Base-by-base conservation (phyloP, 148 eudicot species). In the Amaranthus hypochondriacus region DNA sequence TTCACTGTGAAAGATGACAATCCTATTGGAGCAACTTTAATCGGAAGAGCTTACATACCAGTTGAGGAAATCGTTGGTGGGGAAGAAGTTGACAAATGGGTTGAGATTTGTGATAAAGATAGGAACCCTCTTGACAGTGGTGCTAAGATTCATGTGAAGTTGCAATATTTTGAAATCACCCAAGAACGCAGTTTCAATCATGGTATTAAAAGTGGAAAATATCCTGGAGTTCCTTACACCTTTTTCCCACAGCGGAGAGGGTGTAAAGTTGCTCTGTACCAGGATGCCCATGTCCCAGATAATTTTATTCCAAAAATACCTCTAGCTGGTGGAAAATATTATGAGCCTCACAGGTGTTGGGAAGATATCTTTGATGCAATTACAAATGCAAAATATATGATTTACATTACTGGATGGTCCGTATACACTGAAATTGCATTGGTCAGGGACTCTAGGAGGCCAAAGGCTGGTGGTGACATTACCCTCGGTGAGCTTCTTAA, bases 321-420 rank as follows among this genome's bases (percentile, higher is more conserved):
- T 48, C 88, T 90, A 58, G 78, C 88, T 47, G 92, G 88, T 48
- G 92, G 89, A 39, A 87, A 80, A 76, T 57, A 78, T 57, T 90
- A 88, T 56, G 92, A 89, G 84, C 88, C 92, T 61, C 88, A 85
- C 68, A 84, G 96, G 73, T 90, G 96, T 59, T 90, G 96, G 96
- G 96, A 90, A 80, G 92, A 90, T 77, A 63, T 90, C 48, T 89
- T 90, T 63, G 96, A 87, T 63, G 96, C 96, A 14, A 85, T 90
- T 60, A 76, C 80, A 7, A 83, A 90, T 61, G 92, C 96, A 11
- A 88, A 76, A 69, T 92, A 90, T 76, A 65, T 90, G 77, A 89
- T 90, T 62, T 90, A 90, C 83, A 89, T 90, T 46, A 84, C 92
- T 46, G 96, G 96, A 57, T 90, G 96, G 96, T 90, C 96, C 62